Evolutionary conservation across 2,329 filamentous ascomycete species (phyloP).

Genomic region (Aspergillus cejpii): DNA sequence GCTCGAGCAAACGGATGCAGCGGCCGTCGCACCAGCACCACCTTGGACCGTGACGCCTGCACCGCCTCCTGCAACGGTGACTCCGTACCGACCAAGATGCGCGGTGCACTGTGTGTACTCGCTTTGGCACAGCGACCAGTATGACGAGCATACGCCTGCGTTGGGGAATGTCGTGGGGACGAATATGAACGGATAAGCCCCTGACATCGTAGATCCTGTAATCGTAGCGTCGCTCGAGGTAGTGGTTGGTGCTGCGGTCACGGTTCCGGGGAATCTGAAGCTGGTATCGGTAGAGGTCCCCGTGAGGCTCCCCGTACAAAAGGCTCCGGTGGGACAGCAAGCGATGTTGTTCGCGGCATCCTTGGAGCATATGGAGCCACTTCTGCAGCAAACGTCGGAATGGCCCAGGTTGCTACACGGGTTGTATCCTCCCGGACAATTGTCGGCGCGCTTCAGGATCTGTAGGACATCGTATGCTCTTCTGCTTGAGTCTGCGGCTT

Average conservation of each 20-base stretch:
- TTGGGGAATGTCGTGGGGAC: constrained; percentile 50
- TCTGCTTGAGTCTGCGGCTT: constrained; percentile 17
- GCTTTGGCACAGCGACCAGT: constrained; percentile 48
- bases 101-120: constrained; percentile 42
- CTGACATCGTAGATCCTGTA: constrained; percentile 42
- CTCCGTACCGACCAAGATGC: constrained; percentile 45
- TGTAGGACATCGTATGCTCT: constrained; percentile 30
- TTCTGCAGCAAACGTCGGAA: constrained; percentile 51
- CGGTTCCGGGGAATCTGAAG: constrained; percentile 34
- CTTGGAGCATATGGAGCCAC: constrained; percentile 48
- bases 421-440: constrained; percentile 49
- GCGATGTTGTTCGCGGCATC: constrained; percentile 54
- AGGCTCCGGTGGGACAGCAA: constrained; percentile 54
- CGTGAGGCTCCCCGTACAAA: constrained; percentile 52
- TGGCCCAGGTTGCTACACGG: constrained; percentile 49
- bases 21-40: constrained; percentile 38
- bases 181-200: constrained; percentile 48
- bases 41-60: constrained; percentile 46
- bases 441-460: constrained; percentile 27
- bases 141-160: constrained; percentile 47
- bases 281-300: constrained; percentile 23
- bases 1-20: constrained; percentile 42
- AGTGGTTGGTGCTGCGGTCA: constrained; percentile 25
- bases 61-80: constrained; percentile 47
- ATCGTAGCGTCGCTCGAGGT: constrained; percentile 21